Percentiles rank a stretch among this genome's conserved stretches.
These are phyloP conservation scores for Paulownia fortunei DNA, from an alignment of 257 asterid species.

Conservation along the genomic window DNA sequence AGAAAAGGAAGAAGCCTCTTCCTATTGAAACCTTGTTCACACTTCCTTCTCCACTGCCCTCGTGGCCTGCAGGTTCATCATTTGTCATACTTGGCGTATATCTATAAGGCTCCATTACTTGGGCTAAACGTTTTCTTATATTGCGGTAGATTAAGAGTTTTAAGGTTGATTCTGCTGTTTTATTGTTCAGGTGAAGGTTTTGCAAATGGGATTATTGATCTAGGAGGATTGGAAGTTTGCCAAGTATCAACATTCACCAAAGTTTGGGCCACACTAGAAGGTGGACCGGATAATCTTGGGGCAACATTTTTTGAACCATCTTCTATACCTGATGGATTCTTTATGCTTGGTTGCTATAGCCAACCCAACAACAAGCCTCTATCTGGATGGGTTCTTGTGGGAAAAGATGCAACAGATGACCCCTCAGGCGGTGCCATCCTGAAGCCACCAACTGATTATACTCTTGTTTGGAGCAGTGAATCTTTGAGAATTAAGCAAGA, in stretches of 20 bases:
- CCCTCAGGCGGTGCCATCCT: slow-evolving; percentile 35
- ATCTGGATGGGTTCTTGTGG: slow-evolving; percentile 74
- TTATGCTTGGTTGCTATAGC: slow-evolving; percentile 69
- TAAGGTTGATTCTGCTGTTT: not conserved
- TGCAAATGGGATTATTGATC: slow-evolving; percentile 64
- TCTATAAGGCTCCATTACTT: not conserved
- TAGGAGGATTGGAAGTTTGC: slow-evolving; percentile 65
- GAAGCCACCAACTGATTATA: slow-evolving; percentile 55
- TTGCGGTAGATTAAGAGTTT: not conserved
- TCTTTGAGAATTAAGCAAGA: slow-evolving; percentile 48
- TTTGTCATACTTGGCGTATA: not conserved
- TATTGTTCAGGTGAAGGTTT: slow-evolving; percentile 54
- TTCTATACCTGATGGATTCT: slow-evolving; percentile 69
- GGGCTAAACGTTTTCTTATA: not conserved
- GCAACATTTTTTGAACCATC: slow-evolving; percentile 75
- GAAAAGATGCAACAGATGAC: slow-evolving; percentile 46
- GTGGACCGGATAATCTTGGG: slow-evolving; percentile 79
- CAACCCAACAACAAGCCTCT: slow-evolving; percentile 72
- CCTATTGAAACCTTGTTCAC: slow-evolving; percentile 58
- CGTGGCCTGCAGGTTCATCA: slow-evolving; percentile 79
- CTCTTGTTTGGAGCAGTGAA: slow-evolving; percentile 68
- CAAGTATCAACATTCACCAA: slow-evolving; percentile 54
- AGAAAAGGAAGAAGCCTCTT: slow-evolving; percentile 40
- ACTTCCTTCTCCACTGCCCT: slow-evolving; percentile 72
- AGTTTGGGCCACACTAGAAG: slow-evolving; percentile 70